A percentile compares a stretch with the other conserved stretches of the same genome.
phyloP scores from a whole-genome alignment of 805 yeast genomes.

The Monosporozyma siamensis region DNA sequence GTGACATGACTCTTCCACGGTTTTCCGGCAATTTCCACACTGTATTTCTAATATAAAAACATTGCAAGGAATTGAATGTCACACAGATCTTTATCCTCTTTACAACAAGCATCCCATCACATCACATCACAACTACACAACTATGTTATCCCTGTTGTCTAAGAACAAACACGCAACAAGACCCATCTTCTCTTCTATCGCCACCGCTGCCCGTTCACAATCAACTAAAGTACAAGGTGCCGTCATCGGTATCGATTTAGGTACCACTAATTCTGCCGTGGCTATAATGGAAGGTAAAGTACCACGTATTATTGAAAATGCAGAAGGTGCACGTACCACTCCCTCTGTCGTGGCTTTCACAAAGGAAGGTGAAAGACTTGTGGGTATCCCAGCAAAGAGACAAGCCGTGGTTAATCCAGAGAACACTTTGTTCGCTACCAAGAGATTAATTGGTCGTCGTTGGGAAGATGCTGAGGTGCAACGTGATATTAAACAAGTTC shows the following conservation, averaged over 20 bases:
- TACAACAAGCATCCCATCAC: too few relatives aligned
- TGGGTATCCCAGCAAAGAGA: constrained; percentile 92
- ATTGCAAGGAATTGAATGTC: too few relatives aligned
- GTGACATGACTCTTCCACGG: too few relatives aligned
- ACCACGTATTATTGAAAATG: constrained; percentile 68
- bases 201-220: constrained; percentile 27
- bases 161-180: constrained; percentile 11
- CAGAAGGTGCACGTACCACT: constrained; percentile 78
- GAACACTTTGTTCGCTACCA: constrained; percentile 89
- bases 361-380: constrained; percentile 81
- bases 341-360: constrained; percentile 95
- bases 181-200: constrained; percentile 11
- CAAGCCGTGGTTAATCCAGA: constrained; percentile 93
- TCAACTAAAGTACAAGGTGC: constrained; percentile 31
- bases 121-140: neutral
- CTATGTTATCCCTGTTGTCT: constrained; percentile 16
- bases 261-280: constrained; percentile 84
- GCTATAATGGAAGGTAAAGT: constrained; percentile 66
- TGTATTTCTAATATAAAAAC: too few relatives aligned
- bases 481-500: constrained; percentile 78
- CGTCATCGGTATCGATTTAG: constrained; percentile 77
- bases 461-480: constrained; percentile 85
- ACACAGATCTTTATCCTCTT: too few relatives aligned
- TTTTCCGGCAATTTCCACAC: too few relatives aligned
- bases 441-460: constrained; percentile 90